Conservation (phyloP, 768 basidiomycete genomes). For the Xanthoconium stramineum region DNA sequence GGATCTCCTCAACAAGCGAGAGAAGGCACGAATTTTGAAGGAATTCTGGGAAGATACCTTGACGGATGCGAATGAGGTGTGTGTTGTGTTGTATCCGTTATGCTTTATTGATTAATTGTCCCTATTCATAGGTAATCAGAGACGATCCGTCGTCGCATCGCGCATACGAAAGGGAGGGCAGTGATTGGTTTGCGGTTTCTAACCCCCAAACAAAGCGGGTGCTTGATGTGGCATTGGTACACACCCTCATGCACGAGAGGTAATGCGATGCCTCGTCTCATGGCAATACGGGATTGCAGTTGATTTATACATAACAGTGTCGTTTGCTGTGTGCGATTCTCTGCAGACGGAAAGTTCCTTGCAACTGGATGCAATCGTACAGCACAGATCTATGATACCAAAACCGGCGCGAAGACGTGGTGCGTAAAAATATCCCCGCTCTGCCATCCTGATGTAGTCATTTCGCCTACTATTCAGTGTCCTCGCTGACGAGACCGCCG, state of each 20-base stretch:
- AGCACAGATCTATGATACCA: conserved; percentile 92
- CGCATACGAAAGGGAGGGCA: conserved; percentile 51
- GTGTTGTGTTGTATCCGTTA: too few relatives aligned
- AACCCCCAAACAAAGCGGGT: conserved; percentile 76
- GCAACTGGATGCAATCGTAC: conserved; percentile 97
- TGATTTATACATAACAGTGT: conserved; percentile 43
- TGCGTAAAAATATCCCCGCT: conserved; percentile 34
- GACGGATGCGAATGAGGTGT: too few relatives aligned
- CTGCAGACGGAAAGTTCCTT: conserved; percentile 87
- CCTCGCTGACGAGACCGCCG: conserved; percentile 71
- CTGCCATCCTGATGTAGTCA: conserved; percentile 3
- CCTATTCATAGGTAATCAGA: too few relatives aligned
- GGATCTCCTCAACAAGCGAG: too few relatives aligned
- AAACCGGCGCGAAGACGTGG: conserved; percentile 84
- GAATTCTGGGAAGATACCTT: too few relatives aligned
- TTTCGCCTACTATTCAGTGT: conserved; percentile 44
- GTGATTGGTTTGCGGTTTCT: conserved; percentile 88
- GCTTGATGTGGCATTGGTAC: conserved; percentile 76
- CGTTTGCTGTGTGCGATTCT: conserved; percentile 90
- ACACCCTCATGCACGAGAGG: conserved; percentile 91
- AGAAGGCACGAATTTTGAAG: too few relatives aligned
- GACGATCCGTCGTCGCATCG: too few relatives aligned
- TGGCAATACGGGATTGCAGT: background rate
- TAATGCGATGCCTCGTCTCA: conserved; percentile 31
- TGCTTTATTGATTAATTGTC: too few relatives aligned